Base-by-base conservation (phyloP, 164 flowering plant species). In the Tinospora cordifolia region DNA sequence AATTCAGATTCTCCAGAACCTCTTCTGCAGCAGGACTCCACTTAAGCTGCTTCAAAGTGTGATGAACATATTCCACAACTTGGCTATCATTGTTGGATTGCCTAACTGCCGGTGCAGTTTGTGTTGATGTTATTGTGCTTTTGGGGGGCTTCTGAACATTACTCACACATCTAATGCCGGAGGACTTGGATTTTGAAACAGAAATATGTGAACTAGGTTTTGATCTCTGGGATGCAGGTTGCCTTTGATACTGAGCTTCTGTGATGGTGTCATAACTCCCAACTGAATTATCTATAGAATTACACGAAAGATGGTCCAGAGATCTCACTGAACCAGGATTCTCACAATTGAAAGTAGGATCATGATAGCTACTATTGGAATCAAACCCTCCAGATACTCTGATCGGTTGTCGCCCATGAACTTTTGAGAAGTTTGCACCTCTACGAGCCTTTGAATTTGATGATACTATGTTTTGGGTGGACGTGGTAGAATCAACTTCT, bases 1-100 rank as follows among this genome's bases (percentile, higher is more conserved):
- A 87, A 88, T 80, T 83, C 5, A 90, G 82, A 71, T 83, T 84
- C 34, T 68, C 75, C 47, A 95, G 85, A 77, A 96, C 91, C 69
- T 83, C 79, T 78, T 92, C 98, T 5, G 93, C 83, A n/a, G 86
- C 81, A 51, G 88, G 86, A 10, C 97, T 90, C 97, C 91, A 91
- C 72, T 77, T 85, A 36, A 78, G 68, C 67, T 78, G 78, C 49
- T 72, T 72, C 77, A 92, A 71, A 65, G 85, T 81, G n/a, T 72
- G 76, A 75, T 76, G 80, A 71, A 84, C 86, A 69, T 67, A 78
- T 69, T 84, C 89, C 59, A 86, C 87, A 62, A 77, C 74, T 59
- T 77, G 70, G 17, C 82, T 82, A 36, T 71, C n/a, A 69, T 73
- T 80, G 10, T 66, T 46, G 65, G 73, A 74, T 39, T 80, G 84